Evolutionary conservation across 2,329 filamentous ascomycete genomes (phyloP).

Genomic region (Diaporthe sp.): DNA sequence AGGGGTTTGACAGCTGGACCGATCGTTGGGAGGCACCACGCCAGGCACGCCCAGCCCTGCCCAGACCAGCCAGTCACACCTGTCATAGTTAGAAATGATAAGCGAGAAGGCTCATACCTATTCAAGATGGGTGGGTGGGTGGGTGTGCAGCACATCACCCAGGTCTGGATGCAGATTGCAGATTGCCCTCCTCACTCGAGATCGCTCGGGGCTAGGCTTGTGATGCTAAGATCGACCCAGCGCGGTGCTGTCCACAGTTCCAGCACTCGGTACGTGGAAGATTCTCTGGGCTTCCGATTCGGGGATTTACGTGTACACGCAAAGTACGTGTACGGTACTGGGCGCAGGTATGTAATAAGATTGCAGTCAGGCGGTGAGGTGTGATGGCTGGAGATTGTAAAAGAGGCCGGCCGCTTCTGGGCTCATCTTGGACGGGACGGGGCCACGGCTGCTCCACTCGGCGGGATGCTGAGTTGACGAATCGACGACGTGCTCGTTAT

Average conservation of each 20-base stretch:
- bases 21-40: conserved; percentile 13
- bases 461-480: conserved; percentile 2
- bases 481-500: conserved; percentile 24
- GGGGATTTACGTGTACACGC: background rate
- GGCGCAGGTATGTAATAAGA: conserved; percentile 12
- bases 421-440: conserved; percentile 24
- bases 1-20: conserved; percentile 16
- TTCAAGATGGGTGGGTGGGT: background rate
- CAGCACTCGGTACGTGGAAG: background rate
- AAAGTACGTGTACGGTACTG: background rate
- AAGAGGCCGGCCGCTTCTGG: background rate
- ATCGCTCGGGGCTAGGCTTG: conserved; percentile 6
- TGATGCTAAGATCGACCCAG: background rate
- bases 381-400: conserved; percentile 12
- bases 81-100: background rate
- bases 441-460: conserved; percentile 14
- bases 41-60: conserved; percentile 12
- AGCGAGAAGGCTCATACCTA: background rate
- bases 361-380: conserved; percentile 26
- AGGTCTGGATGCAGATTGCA: background rate
- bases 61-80: conserved; percentile 5
- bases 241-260: too few relatives aligned
- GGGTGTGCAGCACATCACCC: background rate
- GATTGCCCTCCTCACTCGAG: background rate
- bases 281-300: conserved; percentile 8